phyloP scores from a whole-genome alignment of 2,329 filamentous ascomycete genomes.

The Colletotrichum musicola region DNA sequence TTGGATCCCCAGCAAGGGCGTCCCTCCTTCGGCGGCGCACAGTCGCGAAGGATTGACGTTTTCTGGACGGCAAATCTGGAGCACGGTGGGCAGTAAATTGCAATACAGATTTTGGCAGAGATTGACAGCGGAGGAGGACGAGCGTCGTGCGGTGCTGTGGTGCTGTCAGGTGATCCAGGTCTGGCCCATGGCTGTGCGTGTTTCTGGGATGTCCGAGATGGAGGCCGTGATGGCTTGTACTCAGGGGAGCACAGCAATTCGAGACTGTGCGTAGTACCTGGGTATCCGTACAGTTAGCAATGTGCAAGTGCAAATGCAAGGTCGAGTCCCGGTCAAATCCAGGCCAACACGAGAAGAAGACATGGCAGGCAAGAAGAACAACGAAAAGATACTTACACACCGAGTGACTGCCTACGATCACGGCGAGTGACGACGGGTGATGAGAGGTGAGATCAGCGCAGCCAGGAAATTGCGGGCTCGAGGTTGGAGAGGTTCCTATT shows the following conservation, averaged over 20 bases:
- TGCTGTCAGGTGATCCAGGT: conserved; percentile 25
- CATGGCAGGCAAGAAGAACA: too few relatives aligned
- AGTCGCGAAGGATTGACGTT: conserved; percentile 26
- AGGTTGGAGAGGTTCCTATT: conserved; percentile 32
- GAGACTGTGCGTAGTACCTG: neutral
- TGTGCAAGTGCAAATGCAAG: too few relatives aligned
- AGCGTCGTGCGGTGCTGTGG: neutral
- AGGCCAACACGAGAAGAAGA: too few relatives aligned
- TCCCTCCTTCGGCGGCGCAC: conserved; percentile 21
- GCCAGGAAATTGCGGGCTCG: conserved; percentile 36
- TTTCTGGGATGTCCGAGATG: conserved; percentile 8
- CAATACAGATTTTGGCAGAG: conserved; percentile 1
- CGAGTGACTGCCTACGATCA: conserved; percentile 1
- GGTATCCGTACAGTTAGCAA: too few relatives aligned
- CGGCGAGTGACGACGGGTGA: conserved; percentile 14
- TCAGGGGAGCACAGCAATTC: conserved; percentile 3
- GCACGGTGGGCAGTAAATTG: neutral
- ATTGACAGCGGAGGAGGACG: conserved; percentile 16
- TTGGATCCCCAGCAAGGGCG: neutral
- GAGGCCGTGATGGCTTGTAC: conserved; percentile 16
- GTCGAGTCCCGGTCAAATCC: too few relatives aligned
- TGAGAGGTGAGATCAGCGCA: conserved; percentile 35
- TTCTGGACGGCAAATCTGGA: conserved; percentile 22
- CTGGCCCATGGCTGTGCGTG: conserved; percentile 5
- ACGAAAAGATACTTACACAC: neutral